Conservation (phyloP, 106 monocot genomes). For the Iris macrosiphon region DNA sequence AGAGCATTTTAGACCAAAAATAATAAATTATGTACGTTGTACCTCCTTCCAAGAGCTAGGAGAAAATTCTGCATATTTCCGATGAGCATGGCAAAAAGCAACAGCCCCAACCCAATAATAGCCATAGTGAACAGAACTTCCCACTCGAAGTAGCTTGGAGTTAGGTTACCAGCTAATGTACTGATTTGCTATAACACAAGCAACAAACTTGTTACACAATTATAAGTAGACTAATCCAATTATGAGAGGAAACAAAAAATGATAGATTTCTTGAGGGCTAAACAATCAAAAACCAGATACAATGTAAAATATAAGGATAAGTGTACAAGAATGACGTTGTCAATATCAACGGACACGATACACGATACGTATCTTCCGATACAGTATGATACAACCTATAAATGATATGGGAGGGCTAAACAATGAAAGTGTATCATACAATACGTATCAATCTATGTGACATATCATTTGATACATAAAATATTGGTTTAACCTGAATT, state of each 20-base stretch:
- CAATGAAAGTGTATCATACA: no score
- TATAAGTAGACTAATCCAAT: no score
- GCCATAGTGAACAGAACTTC: constrained; percentile 53
- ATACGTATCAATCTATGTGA: background rate
- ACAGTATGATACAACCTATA: background rate
- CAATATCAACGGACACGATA: no score
- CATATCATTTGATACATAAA: no score
- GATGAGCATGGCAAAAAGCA: constrained; percentile 48
- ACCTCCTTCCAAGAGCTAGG: constrained; percentile 54
- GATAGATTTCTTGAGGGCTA: no score
- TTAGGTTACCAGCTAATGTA: constrained; percentile 40
- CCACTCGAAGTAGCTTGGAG: constrained; percentile 42
- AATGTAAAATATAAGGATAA: no score
- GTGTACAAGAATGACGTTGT: no score
- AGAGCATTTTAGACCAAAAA: background rate
- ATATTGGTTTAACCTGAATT: background rate
- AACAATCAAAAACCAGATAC: no score
- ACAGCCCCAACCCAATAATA: constrained; percentile 37
- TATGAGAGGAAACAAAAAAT: no score
- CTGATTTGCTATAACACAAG: constrained; percentile 41
- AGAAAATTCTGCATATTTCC: constrained; percentile 60
- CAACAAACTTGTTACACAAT: no score
- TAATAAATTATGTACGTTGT: background rate
- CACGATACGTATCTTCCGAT: background rate
- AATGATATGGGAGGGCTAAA: no score